Evolutionary conservation across 805 yeast species (phyloP), one percentile per base, ranked within the genome.

Genomic region (Wickerhamomyces kurtzmanii): DNA sequence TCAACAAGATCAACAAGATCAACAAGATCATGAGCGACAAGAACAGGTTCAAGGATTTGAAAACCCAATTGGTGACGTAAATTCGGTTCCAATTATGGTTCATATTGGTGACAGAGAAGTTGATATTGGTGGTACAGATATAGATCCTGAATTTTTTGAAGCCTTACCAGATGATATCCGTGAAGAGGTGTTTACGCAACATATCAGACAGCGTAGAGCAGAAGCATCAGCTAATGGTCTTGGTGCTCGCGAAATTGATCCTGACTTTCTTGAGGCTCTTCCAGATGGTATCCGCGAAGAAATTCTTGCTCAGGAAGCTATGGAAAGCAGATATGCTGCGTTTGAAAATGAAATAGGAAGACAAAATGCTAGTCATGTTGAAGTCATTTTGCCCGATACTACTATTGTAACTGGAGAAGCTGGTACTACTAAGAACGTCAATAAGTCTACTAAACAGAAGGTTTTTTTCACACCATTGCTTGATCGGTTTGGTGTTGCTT

Each of bases 131-230:
- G 94, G 91, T 0, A 76, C 94, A 3, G 96, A 83, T 30, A 84
- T 87, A 33, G 96, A 87, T 53, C 94, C 94, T 0, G 89, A 82
- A 39, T 87, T 85, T 48, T 61, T 87, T 34, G 80, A 78, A 42
- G 96, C 95, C 0, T 62, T 87, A 20, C 96, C 96, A 0, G 94
- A 84, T 24, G 91, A 83, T 29, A 81, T 87, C 82, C 62, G 96
- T 27, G 94, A 85, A 37, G 96, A 87, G 45, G 96, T 86, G 0
- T 75, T 83, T 45, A 72, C 87, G 0, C 89, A 85, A 37, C 94
- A 86, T 44, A 59, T 85, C 6, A 59, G 86, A 23, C 91, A 83
- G 39, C 61, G 87, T 33, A 62, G 91, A 34, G 78, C 62, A 24
- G 71, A 60, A 57, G 82, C 68, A 2, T 47, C 55, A 10, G 45